Conservation (phyloP, 1,284 basidiomycete species). For the Spongispora temasekensis region DNA sequence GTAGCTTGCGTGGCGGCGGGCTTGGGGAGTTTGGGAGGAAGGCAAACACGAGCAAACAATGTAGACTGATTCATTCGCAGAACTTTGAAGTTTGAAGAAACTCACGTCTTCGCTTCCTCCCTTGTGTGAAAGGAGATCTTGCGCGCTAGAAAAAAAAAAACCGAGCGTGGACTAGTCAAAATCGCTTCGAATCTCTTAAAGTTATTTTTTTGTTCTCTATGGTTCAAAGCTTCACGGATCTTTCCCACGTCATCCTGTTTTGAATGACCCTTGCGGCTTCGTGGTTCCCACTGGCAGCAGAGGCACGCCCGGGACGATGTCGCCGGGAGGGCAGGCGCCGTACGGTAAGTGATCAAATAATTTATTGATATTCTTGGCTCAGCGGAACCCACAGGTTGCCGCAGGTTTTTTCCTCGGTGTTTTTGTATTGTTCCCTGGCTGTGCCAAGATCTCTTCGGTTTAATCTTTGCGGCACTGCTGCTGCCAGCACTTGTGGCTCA, state of each 20-base stretch:
- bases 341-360: neutral
- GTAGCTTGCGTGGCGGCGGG: slow-evolving; percentile 5
- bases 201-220: slow-evolving; percentile 1
- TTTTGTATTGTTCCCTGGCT: slow-evolving; percentile 3
- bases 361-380: slow-evolving; percentile 12
- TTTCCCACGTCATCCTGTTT: slow-evolving; percentile 10
- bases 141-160: slow-evolving; percentile 11
- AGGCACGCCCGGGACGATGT: slow-evolving; percentile 7
- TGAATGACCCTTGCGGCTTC: slow-evolving; percentile 9
- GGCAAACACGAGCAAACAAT: slow-evolving; percentile 32
- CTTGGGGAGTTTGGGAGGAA: neutral
- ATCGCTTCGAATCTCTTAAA: neutral
- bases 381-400: slow-evolving; percentile 5
- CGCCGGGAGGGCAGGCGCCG: slow-evolving; percentile 14
- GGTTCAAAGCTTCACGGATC: slow-evolving; percentile 24
- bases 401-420: slow-evolving; percentile 7
- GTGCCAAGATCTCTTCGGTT: slow-evolving; percentile 14
- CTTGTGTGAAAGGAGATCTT: no score
- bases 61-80: neutral
- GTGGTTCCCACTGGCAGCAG: no score
- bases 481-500: no score
- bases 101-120: no score
- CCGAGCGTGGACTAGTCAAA: slow-evolving; percentile 15
- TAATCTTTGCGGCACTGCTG: slow-evolving; percentile 11
- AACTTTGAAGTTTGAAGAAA: no score